Evolutionary conservation across 352 stramenopile species (phyloP).

Genomic region (Pythium utonaiense): DNA sequence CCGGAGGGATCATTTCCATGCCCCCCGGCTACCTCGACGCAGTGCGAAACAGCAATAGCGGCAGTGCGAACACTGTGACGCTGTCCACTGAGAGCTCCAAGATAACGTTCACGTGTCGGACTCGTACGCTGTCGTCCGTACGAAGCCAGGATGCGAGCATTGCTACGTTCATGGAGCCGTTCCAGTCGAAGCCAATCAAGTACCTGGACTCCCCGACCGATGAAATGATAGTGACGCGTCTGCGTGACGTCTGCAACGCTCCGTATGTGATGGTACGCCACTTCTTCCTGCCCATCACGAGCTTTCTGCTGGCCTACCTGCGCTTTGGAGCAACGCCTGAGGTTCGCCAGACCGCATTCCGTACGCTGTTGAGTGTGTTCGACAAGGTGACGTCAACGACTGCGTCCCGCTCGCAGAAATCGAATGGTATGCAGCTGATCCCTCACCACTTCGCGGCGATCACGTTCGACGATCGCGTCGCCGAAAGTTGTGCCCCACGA

Average conservation of each 20-base stretch:
- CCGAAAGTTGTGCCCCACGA: constrained; percentile 10
- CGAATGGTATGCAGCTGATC: constrained; percentile 40
- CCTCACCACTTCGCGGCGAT: constrained; percentile 52
- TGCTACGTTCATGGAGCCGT: constrained; percentile 43
- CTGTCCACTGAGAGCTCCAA: constrained; percentile 23
- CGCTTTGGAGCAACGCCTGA: constrained; percentile 30
- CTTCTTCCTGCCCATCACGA: constrained; percentile 48
- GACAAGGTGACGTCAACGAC: constrained; percentile 54
- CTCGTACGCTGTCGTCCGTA: constrained; percentile 47
- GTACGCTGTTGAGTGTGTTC: constrained; percentile 45
- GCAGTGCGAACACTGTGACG: background rate
- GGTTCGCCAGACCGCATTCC: constrained; percentile 54
- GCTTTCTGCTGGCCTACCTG: constrained; percentile 50
- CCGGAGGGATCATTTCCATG: constrained; percentile 28
- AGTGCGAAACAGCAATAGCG: constrained; percentile 17
- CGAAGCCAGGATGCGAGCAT: constrained; percentile 52
- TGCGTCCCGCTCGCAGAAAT: constrained; percentile 28
- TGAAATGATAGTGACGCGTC: constrained; percentile 28
- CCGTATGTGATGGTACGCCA: constrained; percentile 37
- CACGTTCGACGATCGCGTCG: constrained; percentile 48
- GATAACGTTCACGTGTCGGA: constrained; percentile 43
- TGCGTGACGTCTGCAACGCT: constrained; percentile 34
- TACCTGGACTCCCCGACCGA: constrained; percentile 15
- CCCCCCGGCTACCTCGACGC: constrained; percentile 38
- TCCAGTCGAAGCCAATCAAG: constrained; percentile 26